Evolutionary conservation across 2,329 filamentous ascomycete species (phyloP).

Genomic region (Aspergillus niger): DNA sequence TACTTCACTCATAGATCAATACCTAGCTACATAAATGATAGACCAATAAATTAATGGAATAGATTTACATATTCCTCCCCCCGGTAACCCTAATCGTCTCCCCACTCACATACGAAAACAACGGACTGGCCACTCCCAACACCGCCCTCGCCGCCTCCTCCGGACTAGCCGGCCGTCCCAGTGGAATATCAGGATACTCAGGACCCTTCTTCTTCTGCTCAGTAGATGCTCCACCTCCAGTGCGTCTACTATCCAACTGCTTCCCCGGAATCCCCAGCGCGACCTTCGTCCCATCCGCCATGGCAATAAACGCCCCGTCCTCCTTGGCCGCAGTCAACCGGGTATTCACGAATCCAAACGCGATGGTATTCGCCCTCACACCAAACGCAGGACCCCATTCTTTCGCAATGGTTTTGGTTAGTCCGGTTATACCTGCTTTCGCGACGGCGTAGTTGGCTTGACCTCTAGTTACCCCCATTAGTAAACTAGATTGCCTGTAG

Average conservation of each 20-base stretch:
- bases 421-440: conserved; percentile 78
- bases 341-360: conserved; percentile 80
- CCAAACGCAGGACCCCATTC: conserved; percentile 86
- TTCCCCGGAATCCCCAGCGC: conserved; percentile 71
- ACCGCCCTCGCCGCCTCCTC: conserved; percentile 79
- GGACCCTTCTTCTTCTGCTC: conserved; percentile 23
- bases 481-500: too few relatives aligned
- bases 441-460: conserved; percentile 78
- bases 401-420: conserved; percentile 88
- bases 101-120: conserved; percentile 82
- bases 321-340: conserved; percentile 83
- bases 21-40: not conserved
- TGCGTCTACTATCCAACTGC: conserved; percentile 44
- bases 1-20: not conserved
- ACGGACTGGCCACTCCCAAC: conserved; percentile 75
- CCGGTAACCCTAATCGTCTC: conserved; percentile 88
- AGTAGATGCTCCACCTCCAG: conserved; percentile 25
- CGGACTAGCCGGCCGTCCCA: conserved; percentile 73
- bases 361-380: conserved; percentile 79
- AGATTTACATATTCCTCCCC: conserved; percentile 62
- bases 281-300: conserved; percentile 74
- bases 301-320: conserved; percentile 74
- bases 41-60: not conserved
- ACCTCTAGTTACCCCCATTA: too few relatives aligned
- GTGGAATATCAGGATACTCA: conserved; percentile 69